phyloP scores from a whole-genome alignment of 2,329 filamentous ascomycete genomes.

The Graphilbum fragrans region DNA sequence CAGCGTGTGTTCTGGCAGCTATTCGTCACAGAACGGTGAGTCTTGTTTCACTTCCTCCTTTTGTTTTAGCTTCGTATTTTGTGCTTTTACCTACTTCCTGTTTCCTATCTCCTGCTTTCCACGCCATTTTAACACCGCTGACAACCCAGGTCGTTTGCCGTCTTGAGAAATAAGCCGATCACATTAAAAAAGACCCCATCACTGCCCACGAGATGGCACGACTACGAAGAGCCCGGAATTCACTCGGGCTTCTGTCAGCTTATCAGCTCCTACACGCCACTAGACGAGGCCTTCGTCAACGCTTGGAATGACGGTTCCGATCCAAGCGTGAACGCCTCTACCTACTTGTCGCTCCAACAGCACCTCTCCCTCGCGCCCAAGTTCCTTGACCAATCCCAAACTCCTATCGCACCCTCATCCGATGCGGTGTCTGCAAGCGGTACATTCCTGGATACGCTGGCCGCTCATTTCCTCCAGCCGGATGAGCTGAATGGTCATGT shows the following conservation, averaged over 20 bases:
- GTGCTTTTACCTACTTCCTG: too few relatives aligned
- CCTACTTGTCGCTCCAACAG: slow-evolving; percentile 22
- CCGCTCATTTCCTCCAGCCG: neutral
- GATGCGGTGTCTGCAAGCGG: slow-evolving; percentile 8
- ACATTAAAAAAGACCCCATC: slow-evolving; percentile 47
- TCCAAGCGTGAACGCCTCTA: slow-evolving; percentile 19
- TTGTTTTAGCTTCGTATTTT: neutral
- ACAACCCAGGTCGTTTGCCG: slow-evolving; percentile 42
- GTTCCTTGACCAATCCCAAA: slow-evolving; percentile 14
- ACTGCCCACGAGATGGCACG: slow-evolving; percentile 36
- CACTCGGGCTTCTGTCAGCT: slow-evolving; percentile 47
- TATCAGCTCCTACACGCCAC: slow-evolving; percentile 47
- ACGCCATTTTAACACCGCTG: neutral
- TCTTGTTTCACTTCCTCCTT: neutral
- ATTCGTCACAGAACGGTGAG: slow-evolving; percentile 46
- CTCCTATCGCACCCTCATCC: slow-evolving; percentile 2
- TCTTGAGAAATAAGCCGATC: slow-evolving; percentile 51
- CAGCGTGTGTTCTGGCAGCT: slow-evolving; percentile 50
- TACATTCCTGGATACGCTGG: slow-evolving; percentile 21
- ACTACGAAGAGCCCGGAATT: slow-evolving; percentile 38
- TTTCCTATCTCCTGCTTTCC: neutral
- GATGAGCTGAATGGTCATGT: neutral
- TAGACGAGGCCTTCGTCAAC: slow-evolving; percentile 51
- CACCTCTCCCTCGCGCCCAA: slow-evolving; percentile 19
- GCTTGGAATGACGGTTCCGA: slow-evolving; percentile 49